phyloP scores from a whole-genome alignment of 2,329 filamentous ascomycete genomes.

The Alternaria conjuncta region DNA sequence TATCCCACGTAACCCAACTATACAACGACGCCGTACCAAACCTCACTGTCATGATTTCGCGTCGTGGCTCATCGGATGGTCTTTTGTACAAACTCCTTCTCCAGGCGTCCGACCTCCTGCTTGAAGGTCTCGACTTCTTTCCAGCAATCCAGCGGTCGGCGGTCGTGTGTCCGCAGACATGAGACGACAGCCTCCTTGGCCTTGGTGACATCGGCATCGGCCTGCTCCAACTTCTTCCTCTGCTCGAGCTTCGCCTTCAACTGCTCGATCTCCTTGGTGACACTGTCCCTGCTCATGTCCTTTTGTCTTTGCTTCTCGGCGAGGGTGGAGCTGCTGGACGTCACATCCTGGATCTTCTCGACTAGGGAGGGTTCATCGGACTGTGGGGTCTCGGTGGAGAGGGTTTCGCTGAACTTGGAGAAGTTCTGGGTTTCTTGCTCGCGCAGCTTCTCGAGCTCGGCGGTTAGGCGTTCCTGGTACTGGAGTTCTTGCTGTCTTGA shows the following conservation, averaged over 20 bases:
- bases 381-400: conserved; percentile 55
- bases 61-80: conserved; percentile 60
- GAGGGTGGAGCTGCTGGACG: conserved; percentile 44
- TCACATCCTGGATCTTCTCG: conserved; percentile 47
- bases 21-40: conserved; percentile 24
- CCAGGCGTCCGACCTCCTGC: conserved; percentile 83
- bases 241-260: conserved; percentile 58
- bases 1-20: conserved; percentile 25
- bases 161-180: conserved; percentile 83
- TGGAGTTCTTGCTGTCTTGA: conserved; percentile 83
- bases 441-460: conserved; percentile 82
- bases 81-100: conserved; percentile 87
- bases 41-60: neutral
- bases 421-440: conserved; percentile 73
- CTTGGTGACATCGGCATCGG: conserved; percentile 74
- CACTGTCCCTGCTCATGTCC: conserved; percentile 59
- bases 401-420: conserved; percentile 69
- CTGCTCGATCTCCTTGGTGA: conserved; percentile 64
- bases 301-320: conserved; percentile 52
- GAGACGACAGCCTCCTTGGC: conserved; percentile 78
- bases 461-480: conserved; percentile 83
- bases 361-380: conserved; percentile 43
- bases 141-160: conserved; percentile 92
- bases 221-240: conserved; percentile 64
- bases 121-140: conserved; percentile 91